A percentile compares a stretch with the other conserved stretches of the same genome.
phyloP scores from a whole-genome alignment of 176 grass and related monocot species.

The Cenchrus americanus region DNA sequence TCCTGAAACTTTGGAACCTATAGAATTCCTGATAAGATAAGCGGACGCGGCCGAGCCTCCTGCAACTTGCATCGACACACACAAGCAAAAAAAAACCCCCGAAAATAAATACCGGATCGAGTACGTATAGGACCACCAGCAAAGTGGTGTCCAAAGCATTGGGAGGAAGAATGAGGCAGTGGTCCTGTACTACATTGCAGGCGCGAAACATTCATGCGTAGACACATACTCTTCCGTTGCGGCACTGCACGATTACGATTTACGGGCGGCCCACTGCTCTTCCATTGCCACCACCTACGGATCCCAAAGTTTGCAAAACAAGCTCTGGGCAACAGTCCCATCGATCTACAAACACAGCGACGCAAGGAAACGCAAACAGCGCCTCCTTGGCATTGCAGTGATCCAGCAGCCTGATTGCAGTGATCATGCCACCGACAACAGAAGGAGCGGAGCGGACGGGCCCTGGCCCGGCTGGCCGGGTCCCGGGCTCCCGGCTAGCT shows the following conservation, averaged over 20 bases:
- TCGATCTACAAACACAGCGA: background rate
- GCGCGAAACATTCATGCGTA: background rate
- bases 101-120: background rate
- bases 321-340: background rate
- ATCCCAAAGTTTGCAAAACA: constrained; percentile 13
- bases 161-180: background rate
- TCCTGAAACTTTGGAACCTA: background rate
- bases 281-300: background rate
- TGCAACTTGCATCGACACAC: background rate
- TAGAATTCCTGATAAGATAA: background rate
- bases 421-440: no score
- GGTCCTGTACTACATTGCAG: constrained; percentile 3
- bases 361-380: background rate
- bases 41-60: background rate
- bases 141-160: background rate
- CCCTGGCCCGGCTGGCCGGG: constrained; percentile 1
- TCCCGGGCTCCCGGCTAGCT: background rate
- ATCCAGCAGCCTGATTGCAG: background rate
- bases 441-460: background rate
- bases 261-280: background rate
- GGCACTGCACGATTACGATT: background rate
- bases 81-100: background rate
- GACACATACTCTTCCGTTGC: background rate
- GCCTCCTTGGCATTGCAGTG: background rate
- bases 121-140: background rate